Percentiles rank a stretch among this genome's conserved stretches.
phyloP scores from a whole-genome alignment of 495 filamentous ascomycete genomes.

The Penicillium bovifimosum region DNA sequence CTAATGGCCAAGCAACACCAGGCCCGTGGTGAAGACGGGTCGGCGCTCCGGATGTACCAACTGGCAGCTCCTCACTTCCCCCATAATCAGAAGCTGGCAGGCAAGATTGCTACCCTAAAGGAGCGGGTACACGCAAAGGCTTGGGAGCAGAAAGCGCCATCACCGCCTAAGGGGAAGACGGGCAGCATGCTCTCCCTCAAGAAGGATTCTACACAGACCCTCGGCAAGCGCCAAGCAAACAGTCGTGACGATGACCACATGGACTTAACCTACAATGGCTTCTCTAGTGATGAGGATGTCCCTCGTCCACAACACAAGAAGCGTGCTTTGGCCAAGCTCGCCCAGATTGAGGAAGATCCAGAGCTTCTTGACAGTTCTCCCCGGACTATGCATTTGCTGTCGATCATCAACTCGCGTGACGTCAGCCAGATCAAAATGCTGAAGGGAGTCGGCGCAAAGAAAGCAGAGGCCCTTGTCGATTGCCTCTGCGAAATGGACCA shows the following conservation, averaged over 20 bases:
- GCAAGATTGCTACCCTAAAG: constrained; percentile 69
- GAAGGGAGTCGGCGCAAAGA: constrained; percentile 58
- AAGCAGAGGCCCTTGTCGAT: constrained; percentile 49
- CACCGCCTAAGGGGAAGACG: constrained; percentile 23
- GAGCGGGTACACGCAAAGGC: constrained; percentile 48
- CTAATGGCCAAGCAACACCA: constrained; percentile 91
- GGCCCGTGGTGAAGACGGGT: constrained; percentile 69
- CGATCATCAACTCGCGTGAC: constrained; percentile 83
- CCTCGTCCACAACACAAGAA: constrained; percentile 36
- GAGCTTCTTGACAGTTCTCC: constrained; percentile 39
- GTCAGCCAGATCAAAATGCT: constrained; percentile 58
- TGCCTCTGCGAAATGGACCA: constrained; percentile 47
- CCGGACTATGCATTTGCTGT: constrained; percentile 63
- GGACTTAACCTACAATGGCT: constrained; percentile 18
- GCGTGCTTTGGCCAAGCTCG: constrained; percentile 31
- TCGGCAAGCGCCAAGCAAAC: constrained; percentile 32
- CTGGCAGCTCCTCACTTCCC: constrained; percentile 82
- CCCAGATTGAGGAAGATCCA: constrained; percentile 16
- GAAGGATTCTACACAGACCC: constrained; percentile 26
- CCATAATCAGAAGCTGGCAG: constrained; percentile 69
- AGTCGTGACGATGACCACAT: constrained; percentile 32
- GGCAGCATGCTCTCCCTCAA: constrained; percentile 41
- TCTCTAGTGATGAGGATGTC: constrained; percentile 28
- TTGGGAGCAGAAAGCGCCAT: constrained; percentile 10
- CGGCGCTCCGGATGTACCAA: constrained; percentile 81